Evolutionary conservation across 169 alveolate genomes (phyloP).

Genomic region (Cryptosporidium bovis): DNA sequence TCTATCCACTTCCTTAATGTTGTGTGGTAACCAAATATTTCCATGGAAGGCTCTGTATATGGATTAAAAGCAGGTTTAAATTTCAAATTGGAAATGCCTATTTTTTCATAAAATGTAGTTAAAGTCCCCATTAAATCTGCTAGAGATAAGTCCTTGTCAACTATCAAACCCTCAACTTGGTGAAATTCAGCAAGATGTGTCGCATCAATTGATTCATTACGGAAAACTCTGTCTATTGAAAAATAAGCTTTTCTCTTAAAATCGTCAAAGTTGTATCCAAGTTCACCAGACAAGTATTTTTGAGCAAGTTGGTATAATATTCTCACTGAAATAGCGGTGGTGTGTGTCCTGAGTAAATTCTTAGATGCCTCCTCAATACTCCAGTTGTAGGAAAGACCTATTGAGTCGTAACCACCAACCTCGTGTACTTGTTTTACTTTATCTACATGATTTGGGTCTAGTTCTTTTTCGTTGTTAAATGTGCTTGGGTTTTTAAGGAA

Average conservation of each 20-base stretch:
- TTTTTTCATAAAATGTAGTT: slow-evolving; percentile 90
- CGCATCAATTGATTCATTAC: slow-evolving; percentile 99
- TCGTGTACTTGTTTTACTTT: slow-evolving; percentile 94
- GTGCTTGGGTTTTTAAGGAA: slow-evolving; percentile 87
- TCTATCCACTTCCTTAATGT: slow-evolving; percentile 95
- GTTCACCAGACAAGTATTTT: slow-evolving; percentile 84
- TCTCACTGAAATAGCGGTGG: slow-evolving; percentile 98
- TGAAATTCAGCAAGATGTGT: slow-evolving; percentile 99
- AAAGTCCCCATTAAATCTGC: slow-evolving; percentile 92
- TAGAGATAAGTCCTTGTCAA: slow-evolving; percentile 92
- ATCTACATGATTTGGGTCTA: slow-evolving; percentile 88
- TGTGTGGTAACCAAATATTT: slow-evolving; percentile 98
- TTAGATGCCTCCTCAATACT: slow-evolving; percentile 84
- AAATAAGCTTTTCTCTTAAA: slow-evolving; percentile 93
- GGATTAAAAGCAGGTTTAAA: slow-evolving; percentile 99
- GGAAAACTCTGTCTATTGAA: slow-evolving; percentile 98
- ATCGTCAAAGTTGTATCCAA: slow-evolving; percentile 31
- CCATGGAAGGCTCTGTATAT: slow-evolving; percentile 99
- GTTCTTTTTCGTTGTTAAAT: slow-evolving; percentile 61
- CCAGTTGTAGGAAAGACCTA: slow-evolving; percentile 99
- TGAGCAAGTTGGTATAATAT: slow-evolving; percentile 93
- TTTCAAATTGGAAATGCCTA: slow-evolving; percentile 91
- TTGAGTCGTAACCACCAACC: slow-evolving; percentile 94
- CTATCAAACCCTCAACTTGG: slow-evolving; percentile 95
- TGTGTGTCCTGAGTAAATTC: slow-evolving; percentile 96